These are phyloP conservation scores for Aphanomyces cochlioides DNA, from an alignment of 352 stramenopile genomes.

Conservation along the genomic window DNA sequence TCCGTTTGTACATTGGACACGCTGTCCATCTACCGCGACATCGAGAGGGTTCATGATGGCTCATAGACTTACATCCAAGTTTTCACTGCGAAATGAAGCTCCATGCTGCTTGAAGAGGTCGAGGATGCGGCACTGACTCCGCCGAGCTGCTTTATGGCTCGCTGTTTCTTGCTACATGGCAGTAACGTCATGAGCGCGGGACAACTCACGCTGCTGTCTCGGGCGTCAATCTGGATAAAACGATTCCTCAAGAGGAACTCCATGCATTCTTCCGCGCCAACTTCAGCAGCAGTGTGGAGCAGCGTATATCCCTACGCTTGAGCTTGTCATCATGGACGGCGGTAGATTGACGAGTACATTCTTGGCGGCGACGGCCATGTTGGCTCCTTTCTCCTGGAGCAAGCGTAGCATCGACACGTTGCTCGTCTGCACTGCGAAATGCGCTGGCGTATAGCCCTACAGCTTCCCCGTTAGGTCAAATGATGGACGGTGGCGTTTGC, in stretches of 20 bases:
- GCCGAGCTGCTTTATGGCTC: slow-evolving; percentile 56
- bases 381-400: slow-evolving; percentile 39
- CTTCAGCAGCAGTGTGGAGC: slow-evolving; percentile 51
- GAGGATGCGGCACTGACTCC: slow-evolving; percentile 47
- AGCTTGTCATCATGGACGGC: not conserved
- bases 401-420: slow-evolving; percentile 50
- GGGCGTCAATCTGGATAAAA: slow-evolving; percentile 25
- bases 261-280: slow-evolving; percentile 47
- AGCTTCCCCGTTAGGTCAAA: not conserved
- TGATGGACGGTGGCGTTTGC: not conserved
- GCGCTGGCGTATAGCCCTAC: slow-evolving; percentile 49
- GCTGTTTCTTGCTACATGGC: slow-evolving; percentile 48
- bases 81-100: slow-evolving; percentile 49
- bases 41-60: not conserved
- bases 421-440: slow-evolving; percentile 54
- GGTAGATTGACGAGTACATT: slow-evolving; percentile 36
- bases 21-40: slow-evolving; percentile 11
- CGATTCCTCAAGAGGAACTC: slow-evolving; percentile 43
- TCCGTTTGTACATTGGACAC: slow-evolving; percentile 24
- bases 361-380: slow-evolving; percentile 46
- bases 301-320: slow-evolving; percentile 45
- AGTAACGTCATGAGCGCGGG: slow-evolving; percentile 33
- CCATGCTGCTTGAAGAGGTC: slow-evolving; percentile 38
- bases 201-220: slow-evolving; percentile 19
- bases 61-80: slow-evolving; percentile 43